Percentiles rank a stretch among this genome's conserved stretches.
phyloP scores from a whole-genome alignment of 257 asterid species.

The Solanum commersonii region DNA sequence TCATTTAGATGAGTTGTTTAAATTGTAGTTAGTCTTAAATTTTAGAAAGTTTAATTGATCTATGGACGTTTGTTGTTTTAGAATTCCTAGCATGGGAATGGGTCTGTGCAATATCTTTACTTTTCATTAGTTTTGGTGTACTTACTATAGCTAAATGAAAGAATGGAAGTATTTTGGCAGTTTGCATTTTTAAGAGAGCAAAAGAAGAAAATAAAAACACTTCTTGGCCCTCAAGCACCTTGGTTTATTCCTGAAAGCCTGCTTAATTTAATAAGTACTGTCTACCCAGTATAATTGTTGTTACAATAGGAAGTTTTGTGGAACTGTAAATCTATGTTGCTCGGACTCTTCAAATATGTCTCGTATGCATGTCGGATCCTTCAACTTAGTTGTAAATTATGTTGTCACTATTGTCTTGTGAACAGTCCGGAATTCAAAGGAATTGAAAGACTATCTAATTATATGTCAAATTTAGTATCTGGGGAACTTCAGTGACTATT shows the following conservation, averaged over 20 bases:
- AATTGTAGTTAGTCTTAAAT: background rate
- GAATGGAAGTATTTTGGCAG: background rate
- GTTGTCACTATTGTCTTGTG: background rate
- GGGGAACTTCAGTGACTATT: background rate
- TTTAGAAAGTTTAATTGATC: background rate
- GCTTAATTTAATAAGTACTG: background rate
- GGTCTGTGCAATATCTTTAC: background rate
- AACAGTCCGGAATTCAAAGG: background rate
- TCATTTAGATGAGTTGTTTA: background rate
- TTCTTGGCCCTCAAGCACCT: background rate
- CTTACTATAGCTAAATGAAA: background rate
- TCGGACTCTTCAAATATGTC: background rate
- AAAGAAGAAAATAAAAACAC: background rate
- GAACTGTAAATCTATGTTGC: background rate
- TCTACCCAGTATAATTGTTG: background rate
- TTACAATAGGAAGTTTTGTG: background rate
- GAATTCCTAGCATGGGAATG: background rate
- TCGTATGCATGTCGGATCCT: background rate
- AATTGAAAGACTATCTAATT: background rate
- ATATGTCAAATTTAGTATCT: background rate
- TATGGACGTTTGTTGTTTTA: background rate
- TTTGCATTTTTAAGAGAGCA: background rate
- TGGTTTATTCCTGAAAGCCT: background rate
- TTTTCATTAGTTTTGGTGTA: background rate
- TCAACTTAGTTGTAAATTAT: background rate